Evolutionary conservation across 306 rosid genomes (phyloP).

Genomic region (Cajanus cajan): DNA sequence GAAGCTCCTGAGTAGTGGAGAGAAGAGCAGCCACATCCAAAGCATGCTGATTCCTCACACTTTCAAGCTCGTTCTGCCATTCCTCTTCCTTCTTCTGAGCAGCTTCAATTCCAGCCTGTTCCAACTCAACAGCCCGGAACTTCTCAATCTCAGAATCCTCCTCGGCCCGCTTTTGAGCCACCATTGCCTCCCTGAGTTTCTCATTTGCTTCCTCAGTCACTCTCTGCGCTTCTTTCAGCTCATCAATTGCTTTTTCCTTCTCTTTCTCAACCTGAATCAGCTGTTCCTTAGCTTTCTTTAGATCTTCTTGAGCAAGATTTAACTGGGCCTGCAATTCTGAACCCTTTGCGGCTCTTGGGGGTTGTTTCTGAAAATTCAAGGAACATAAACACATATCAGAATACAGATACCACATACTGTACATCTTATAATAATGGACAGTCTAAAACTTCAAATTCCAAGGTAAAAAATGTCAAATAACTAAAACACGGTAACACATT

Average conservation of each 20-base stretch:
- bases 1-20: slow-evolving; percentile 83
- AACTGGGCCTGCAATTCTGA: slow-evolving; percentile 72
- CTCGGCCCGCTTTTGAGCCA: slow-evolving; percentile 87
- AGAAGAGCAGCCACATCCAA: slow-evolving; percentile 78
- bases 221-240: slow-evolving; percentile 79
- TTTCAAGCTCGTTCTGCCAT: slow-evolving; percentile 82
- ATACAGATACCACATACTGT: background rate
- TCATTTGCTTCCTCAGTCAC: slow-evolving; percentile 78
- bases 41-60: slow-evolving; percentile 83
- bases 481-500: background rate
- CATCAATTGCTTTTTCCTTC: slow-evolving; percentile 62
- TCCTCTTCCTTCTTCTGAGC: slow-evolving; percentile 81
- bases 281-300: slow-evolving; percentile 86
- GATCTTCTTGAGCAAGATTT: slow-evolving; percentile 75
- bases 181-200: slow-evolving; percentile 81
- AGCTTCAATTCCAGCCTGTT: slow-evolving; percentile 92
- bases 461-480: background rate
- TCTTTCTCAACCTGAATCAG: slow-evolving; percentile 69
- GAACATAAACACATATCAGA: slow-evolving; percentile 29
- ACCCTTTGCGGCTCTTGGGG: slow-evolving; percentile 59
- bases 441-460: slow-evolving; percentile 5
- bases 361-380: slow-evolving; percentile 57
- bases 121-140: slow-evolving; percentile 92
- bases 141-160: slow-evolving; percentile 91
- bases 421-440: background rate